phyloP scores from a whole-genome alignment of 164 flowering plant genomes.

The Stephania japonica region DNA sequence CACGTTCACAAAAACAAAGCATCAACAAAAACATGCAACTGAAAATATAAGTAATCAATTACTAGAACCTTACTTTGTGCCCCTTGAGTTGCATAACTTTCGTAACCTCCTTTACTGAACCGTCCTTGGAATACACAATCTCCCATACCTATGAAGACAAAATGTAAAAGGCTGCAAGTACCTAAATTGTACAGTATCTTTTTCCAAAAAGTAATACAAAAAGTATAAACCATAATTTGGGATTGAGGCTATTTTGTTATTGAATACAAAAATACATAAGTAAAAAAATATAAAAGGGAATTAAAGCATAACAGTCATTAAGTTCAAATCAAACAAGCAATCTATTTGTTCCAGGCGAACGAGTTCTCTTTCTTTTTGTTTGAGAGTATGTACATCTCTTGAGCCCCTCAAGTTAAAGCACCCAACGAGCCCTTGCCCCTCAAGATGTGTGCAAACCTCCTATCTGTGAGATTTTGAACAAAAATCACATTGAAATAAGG shows the following conservation, averaged over 20 bases:
- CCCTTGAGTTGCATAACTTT: constrained; percentile 97
- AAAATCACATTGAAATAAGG: no score
- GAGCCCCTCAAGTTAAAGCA: no score
- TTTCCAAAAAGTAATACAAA: background rate
- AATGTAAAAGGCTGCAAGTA: background rate
- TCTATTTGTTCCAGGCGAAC: no score
- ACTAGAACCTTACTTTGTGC: constrained; percentile 53
- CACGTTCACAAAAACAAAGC: background rate
- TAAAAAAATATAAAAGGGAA: background rate
- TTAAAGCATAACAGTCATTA: background rate
- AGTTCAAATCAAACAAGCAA: background rate
- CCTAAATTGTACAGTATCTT: constrained; percentile 1
- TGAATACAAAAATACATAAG: no score
- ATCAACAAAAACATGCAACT: background rate
- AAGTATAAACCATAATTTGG: no score
- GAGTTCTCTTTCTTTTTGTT: no score
- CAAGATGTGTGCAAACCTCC: no score
- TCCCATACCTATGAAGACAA: constrained; percentile 78
- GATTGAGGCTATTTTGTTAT: no score
- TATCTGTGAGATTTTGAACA: no score
- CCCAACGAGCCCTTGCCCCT: no score
- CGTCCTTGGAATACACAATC: constrained; percentile 84
- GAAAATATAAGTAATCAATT: background rate
- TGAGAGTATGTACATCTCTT: no score
- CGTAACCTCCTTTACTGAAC: constrained; percentile 82